These are phyloP conservation scores for Auricularia sp. DNA, from an alignment of 768 basidiomycete species.

Conservation along the genomic window DNA sequence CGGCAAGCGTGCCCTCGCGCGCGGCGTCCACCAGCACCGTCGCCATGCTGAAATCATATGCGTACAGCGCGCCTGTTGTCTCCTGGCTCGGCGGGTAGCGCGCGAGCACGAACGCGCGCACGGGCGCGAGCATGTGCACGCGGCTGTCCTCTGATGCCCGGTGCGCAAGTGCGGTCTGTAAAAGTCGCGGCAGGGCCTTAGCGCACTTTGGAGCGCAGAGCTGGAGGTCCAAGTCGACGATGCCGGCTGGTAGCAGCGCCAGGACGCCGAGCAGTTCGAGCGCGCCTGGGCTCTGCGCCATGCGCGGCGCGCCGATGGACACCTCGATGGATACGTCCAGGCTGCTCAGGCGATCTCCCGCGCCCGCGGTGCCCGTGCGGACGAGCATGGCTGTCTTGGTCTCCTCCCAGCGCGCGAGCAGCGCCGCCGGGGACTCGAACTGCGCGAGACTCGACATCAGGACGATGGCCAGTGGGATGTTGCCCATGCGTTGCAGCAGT, in stretches of 20 bases:
- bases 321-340: not conserved
- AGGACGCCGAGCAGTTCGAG: not conserved
- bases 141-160: not conserved
- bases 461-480: not conserved
- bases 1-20: too few relatives aligned
- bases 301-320: not conserved
- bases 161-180: not conserved
- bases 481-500: not conserved
- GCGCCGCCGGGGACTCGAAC: not conserved
- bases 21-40: too few relatives aligned
- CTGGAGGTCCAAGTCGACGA: constrained; percentile 11
- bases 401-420: not conserved
- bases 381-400: not conserved
- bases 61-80: too few relatives aligned
- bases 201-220: not conserved
- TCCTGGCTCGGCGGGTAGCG: not conserved
- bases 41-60: too few relatives aligned
- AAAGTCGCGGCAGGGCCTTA: not conserved
- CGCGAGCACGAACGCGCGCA: not conserved
- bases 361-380: not conserved
- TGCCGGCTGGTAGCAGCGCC: not conserved
- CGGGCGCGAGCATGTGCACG: not conserved
- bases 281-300: not conserved
- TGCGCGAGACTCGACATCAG: not conserved
- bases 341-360: not conserved